phyloP scores from a whole-genome alignment of 2,329 filamentous ascomycete species.

The Penicillium sumatraense region DNA sequence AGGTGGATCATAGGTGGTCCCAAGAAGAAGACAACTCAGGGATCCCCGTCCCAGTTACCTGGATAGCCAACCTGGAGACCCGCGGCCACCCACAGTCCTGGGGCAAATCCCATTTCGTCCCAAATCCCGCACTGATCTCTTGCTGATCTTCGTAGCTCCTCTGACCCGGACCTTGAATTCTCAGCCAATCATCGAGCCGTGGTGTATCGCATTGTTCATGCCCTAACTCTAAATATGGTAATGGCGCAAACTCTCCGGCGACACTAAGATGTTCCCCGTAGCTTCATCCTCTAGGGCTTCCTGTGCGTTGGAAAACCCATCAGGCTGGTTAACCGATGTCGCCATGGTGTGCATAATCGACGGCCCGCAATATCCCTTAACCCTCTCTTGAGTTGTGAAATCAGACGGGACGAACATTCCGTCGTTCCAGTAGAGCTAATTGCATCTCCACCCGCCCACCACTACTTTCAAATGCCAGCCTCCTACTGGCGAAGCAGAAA shows the following conservation, averaged over 20 bases:
- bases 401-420: neutral
- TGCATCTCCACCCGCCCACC: conserved; percentile 1
- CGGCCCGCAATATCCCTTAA: neutral
- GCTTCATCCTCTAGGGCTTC: conserved; percentile 17
- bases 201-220: conserved; percentile 5
- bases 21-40: neutral
- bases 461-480: conserved; percentile 6
- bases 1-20: neutral
- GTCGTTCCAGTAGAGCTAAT: conserved; percentile 1
- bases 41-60: conserved; percentile 22
- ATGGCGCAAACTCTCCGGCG: conserved; percentile 18
- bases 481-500: neutral
- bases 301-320: conserved; percentile 18
- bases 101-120: neutral
- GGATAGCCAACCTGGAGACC: conserved; percentile 19
- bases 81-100: conserved; percentile 6
- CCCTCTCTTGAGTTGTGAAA: neutral
- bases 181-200: conserved; percentile 18
- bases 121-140: neutral
- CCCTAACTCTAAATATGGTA: conserved; percentile 7
- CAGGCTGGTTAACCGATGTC: conserved; percentile 9
- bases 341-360: conserved; percentile 16
- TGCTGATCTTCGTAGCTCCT: conserved; percentile 18
- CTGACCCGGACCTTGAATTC: conserved; percentile 10
- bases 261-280: conserved; percentile 24